These are phyloP conservation scores for Phytophthora pinifolia DNA, from an alignment of 352 stramenopile species.

Conservation along the genomic window DNA sequence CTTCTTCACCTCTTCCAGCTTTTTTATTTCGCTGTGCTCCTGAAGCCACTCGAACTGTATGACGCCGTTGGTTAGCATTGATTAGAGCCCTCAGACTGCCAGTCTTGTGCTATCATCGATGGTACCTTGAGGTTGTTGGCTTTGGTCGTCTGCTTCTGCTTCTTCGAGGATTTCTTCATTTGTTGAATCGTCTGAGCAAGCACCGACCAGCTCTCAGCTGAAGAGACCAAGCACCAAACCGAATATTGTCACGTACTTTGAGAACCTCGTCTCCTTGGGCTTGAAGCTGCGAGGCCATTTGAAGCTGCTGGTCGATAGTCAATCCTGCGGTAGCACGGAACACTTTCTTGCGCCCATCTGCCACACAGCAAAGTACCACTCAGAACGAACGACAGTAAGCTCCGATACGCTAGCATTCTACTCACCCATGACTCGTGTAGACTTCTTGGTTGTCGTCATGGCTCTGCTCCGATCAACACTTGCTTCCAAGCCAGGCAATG, in stretches of 20 bases:
- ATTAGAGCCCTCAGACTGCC: background rate
- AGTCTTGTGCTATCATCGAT: background rate
- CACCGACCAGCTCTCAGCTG: background rate
- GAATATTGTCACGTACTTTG: constrained; percentile 42
- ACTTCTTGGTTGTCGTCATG: constrained; percentile 12
- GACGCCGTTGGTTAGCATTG: constrained; percentile 1
- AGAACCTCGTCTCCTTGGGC: constrained; percentile 51
- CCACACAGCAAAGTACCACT: background rate
- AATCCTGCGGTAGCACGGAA: constrained; percentile 70
- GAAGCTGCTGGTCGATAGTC: constrained; percentile 63
- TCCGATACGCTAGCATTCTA: background rate
- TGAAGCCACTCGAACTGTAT: constrained; percentile 69
- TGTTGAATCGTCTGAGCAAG: constrained; percentile 53
- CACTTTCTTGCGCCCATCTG: constrained; percentile 49
- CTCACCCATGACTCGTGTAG: constrained; percentile 5
- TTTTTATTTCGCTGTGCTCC: constrained; percentile 61
- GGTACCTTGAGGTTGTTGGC: constrained; percentile 60
- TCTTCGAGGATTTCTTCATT: constrained; percentile 65
- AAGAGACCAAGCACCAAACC: background rate
- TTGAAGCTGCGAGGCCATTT: constrained; percentile 54
- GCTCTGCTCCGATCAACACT: background rate
- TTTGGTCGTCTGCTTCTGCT: constrained; percentile 57
- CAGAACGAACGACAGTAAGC: background rate
- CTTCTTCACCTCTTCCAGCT: constrained; percentile 51
- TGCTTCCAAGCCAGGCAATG: background rate